Percentiles rank a stretch among this genome's conserved stretches.
Conservation (phyloP, 2,329 filamentous ascomycete species). For the Xylariaceae sp. region DNA sequence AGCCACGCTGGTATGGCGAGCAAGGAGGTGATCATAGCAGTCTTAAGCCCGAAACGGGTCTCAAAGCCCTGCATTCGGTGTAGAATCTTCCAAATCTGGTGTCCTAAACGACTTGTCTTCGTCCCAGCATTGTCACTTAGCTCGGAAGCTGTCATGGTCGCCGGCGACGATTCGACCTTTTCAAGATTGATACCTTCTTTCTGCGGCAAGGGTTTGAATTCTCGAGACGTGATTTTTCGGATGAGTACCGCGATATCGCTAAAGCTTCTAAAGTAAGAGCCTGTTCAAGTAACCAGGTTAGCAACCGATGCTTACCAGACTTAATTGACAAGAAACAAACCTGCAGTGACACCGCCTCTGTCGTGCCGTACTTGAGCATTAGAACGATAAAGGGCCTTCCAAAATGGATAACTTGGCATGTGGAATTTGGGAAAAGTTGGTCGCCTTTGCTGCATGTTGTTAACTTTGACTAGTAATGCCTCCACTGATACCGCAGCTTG, state of each 20-base stretch:
- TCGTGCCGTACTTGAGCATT: constrained; percentile 57
- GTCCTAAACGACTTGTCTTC: constrained; percentile 36
- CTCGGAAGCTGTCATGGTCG: constrained; percentile 35
- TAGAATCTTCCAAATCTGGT: constrained; percentile 44
- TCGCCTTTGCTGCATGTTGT: constrained; percentile 39
- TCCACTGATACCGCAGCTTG: constrained; percentile 47
- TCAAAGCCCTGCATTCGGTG: constrained; percentile 55
- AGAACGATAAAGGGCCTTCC: constrained; percentile 48
- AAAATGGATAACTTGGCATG: constrained; percentile 49
- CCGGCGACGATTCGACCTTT: constrained; percentile 27
- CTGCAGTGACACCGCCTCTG: constrained; percentile 52
- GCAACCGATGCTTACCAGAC: no score
- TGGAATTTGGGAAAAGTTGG: constrained; percentile 39
- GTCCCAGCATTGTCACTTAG: constrained; percentile 29
- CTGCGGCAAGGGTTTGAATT: constrained; percentile 29
- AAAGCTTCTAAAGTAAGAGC: constrained; percentile 41
- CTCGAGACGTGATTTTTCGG: constrained; percentile 36
- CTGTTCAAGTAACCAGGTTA: constrained; percentile 15
- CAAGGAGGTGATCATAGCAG: constrained; percentile 45
- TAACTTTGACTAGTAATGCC: constrained; percentile 41
- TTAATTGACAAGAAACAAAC: constrained; percentile 14
- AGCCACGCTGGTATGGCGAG: constrained; percentile 53
- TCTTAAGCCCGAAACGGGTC: constrained; percentile 53
- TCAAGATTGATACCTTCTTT: constrained; percentile 18
- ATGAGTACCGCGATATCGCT: constrained; percentile 39